Base-by-base conservation (phyloP, 2,329 filamentous ascomycete genomes). In the Xylariaceae sp. region DNA sequence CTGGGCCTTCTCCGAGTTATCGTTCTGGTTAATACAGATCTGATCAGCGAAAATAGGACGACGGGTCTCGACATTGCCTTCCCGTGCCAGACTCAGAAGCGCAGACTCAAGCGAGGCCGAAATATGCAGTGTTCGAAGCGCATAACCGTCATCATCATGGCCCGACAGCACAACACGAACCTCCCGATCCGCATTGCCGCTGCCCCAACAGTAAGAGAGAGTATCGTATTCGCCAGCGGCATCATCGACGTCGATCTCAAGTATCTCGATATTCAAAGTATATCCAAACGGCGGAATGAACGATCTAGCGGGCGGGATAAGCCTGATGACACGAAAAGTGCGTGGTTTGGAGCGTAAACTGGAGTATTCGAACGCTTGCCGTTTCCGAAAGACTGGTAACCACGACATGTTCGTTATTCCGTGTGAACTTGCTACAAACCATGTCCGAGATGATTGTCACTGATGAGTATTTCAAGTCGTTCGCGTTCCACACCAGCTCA, bases 131-230 rank as follows among this genome's bases (percentile, higher is more conserved):
- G 45, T 51, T 10, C 42, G 57, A 8, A 53, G 30, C 2, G 47
- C 57, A 12, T 49, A 36, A 2, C 30, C 21, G 1, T 51, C 54
- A n/a, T 5, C 21, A 19, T 67, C 61, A n/a, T 32, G 19, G 13
- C n/a, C 10, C 10, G 39, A 36, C 18, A 21, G 16, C 1, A 22
- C 54, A 26, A 71, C 58, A 16, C 67, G 47, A 15, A 71, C 54
- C n/a, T 49, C 53, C 5, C 68, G 60, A 41, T 64, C 50, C 4
- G 65, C 63, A 4, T 22, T 30, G 2, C 61, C 55, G 5, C 54
- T 56, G n/a, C 56, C 61, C 68, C 67, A 71, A 3, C 57, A 57
- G 39, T 71, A 71, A 2, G 67, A 70, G 13, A 71, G 62, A 13
- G 68, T 62, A 36, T 69, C 64, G 41, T 68, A 70, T 5, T 46